A percentile compares a stretch with the other conserved stretches of the same genome.
These are phyloP conservation scores for Pseudonectria foliicola DNA, from an alignment of 2,329 filamentous ascomycete genomes.

Conservation along the genomic window DNA sequence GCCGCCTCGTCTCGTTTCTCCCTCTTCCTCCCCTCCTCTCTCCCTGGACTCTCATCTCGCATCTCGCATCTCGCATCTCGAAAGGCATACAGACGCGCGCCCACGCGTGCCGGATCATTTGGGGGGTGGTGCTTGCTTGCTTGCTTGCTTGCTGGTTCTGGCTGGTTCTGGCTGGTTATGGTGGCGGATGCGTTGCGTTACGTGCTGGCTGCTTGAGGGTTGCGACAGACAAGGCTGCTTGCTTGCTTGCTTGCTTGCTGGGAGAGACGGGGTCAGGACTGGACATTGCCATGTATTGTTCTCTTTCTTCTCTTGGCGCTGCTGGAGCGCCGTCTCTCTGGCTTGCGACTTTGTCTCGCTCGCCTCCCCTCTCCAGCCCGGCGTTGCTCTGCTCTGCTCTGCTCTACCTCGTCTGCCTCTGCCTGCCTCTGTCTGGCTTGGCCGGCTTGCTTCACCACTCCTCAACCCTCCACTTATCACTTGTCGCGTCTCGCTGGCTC, in stretches of 20 bases:
- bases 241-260: too few species aligned
- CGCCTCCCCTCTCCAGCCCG: slow-evolving; percentile 11
- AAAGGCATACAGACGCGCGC: not conserved
- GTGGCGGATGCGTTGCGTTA: not conserved
- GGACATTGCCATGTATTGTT: slow-evolving; percentile 13
- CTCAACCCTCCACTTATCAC: not conserved
- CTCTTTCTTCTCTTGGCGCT: not conserved
- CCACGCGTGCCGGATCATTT: slow-evolving; percentile 1
- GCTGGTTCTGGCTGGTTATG: too few species aligned
- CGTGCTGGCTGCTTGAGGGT: too few species aligned
- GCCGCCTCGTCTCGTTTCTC: slow-evolving; percentile 9
- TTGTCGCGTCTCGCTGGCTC: not conserved
- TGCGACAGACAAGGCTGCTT: too few species aligned
- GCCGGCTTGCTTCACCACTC: not conserved
- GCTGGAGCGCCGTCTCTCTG: too few species aligned
- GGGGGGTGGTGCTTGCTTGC: too few species aligned
- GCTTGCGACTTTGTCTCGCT: not conserved
- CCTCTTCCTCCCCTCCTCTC: slow-evolving; percentile 16
- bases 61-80: too few species aligned
- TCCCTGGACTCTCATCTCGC: slow-evolving; percentile 1
- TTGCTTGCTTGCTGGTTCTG: not conserved
- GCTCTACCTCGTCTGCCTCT: not conserved
- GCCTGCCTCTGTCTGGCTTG: too few species aligned
- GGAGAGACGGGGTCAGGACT: too few species aligned
- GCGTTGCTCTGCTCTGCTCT: slow-evolving; percentile 4